These are phyloP conservation scores for Ballota nigra DNA, from an alignment of 257 asterid species.

Conservation along the genomic window DNA sequence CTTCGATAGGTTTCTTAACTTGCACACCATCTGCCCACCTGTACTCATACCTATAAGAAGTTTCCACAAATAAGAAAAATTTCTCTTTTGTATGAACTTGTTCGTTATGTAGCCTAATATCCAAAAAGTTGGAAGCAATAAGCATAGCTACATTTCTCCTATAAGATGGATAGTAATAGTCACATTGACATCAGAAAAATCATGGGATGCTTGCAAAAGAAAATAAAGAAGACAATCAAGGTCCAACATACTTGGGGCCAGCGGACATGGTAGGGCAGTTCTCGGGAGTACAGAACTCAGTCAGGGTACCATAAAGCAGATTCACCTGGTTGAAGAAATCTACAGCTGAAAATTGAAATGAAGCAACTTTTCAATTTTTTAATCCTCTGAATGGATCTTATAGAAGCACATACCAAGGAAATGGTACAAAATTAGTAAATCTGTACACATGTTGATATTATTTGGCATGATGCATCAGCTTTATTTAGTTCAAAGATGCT, in stretches of 20 bases:
- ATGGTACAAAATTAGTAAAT: not conserved
- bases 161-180: not conserved
- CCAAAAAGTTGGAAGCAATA: not conserved
- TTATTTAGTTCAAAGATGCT: too few species aligned
- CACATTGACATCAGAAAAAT: not conserved
- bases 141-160: not conserved
- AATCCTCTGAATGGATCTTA: constrained; percentile 13
- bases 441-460: not conserved
- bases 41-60: constrained; percentile 62
- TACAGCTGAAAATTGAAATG: constrained; percentile 66
- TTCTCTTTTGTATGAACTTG: not conserved
- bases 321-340: constrained; percentile 99
- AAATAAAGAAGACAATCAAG: constrained; percentile 7
- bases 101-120: not conserved
- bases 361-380: constrained; percentile 25
- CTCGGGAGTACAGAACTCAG: constrained; percentile 87
- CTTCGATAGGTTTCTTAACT: constrained; percentile 89
- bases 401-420: constrained; percentile 12
- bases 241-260: constrained; percentile 78
- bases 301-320: constrained; percentile 88
- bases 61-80: not conserved
- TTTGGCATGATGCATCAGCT: not conserved
- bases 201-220: not conserved
- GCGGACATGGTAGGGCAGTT: constrained; percentile 97
- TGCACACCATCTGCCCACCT: constrained; percentile 96